Conservation (phyloP, 179 eudicot species). For the Beta lomatogona region DNA sequence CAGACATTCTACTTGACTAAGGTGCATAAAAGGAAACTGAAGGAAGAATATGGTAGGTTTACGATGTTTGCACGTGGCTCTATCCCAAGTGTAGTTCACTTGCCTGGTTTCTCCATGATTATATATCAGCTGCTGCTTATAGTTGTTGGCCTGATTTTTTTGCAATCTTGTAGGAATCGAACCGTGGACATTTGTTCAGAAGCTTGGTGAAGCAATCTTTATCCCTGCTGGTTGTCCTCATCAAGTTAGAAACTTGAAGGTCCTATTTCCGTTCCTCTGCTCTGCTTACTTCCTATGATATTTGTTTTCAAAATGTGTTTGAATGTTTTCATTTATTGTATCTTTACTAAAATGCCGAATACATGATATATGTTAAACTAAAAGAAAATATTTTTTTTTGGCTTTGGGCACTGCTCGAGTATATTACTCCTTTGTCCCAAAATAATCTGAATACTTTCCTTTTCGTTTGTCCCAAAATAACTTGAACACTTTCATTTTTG, state of each 20-base stretch:
- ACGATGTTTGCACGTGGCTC: neutral
- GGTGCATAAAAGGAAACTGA: constrained; percentile 69
- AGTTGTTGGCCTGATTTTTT: neutral
- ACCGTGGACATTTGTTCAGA: constrained; percentile 93
- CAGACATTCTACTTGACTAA: constrained; percentile 70
- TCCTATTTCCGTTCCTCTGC: neutral
- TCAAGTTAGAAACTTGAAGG: constrained; percentile 88
- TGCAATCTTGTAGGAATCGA: constrained; percentile 55
- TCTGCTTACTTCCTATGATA: neutral
- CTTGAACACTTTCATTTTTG: too few species aligned
- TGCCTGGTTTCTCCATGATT: neutral
- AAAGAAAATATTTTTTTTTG: too few species aligned
- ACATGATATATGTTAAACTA: too few species aligned
- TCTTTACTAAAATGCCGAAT: neutral
- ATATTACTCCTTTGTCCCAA: neutral
- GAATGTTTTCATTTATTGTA: too few species aligned
- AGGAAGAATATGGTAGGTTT: constrained; percentile 74
- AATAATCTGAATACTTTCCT: too few species aligned
- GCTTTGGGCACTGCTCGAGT: too few species aligned
- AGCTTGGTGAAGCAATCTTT: constrained; percentile 86
- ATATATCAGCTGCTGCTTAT: neutral
- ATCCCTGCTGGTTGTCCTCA: constrained; percentile 96
- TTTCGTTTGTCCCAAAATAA: too few species aligned
- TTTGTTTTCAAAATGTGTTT: neutral
- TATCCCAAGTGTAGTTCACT: neutral